Evolutionary conservation across 495 filamentous ascomycete genomes (phyloP).

Genomic region (Hyaloscypha bicolor): DNA sequence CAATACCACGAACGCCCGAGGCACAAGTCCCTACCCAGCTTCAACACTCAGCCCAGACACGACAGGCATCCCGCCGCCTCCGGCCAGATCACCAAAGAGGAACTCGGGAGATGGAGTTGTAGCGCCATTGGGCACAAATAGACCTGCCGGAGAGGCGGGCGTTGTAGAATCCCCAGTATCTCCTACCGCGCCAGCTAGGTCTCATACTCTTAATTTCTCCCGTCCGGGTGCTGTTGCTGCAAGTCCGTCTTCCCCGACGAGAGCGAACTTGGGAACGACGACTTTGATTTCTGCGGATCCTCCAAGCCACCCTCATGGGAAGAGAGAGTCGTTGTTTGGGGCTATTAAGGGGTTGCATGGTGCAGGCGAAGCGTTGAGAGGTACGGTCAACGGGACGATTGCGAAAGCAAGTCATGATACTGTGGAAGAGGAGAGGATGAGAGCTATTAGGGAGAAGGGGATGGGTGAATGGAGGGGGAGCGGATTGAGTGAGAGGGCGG

Average conservation of each 20-base stretch:
- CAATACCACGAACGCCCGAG: background rate
- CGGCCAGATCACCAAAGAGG: slow-evolving; percentile 13
- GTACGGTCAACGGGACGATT: slow-evolving; percentile 19
- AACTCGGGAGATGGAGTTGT: slow-evolving; percentile 19
- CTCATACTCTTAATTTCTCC: slow-evolving; percentile 16
- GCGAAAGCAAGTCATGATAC: slow-evolving; percentile 20
- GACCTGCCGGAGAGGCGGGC: background rate
- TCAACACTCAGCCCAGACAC: background rate
- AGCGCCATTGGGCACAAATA: slow-evolving; percentile 14
- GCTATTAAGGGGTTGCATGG: slow-evolving; percentile 21
- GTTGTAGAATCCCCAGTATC: background rate
- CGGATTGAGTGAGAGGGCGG: slow-evolving; percentile 16
- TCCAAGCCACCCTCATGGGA: background rate
- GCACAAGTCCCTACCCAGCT: slow-evolving; percentile 10
- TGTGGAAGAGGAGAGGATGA: slow-evolving; percentile 26
- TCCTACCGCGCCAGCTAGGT: background rate
- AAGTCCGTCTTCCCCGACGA: background rate
- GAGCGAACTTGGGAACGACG: background rate
- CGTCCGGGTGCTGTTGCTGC: background rate
- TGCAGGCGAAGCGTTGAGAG: slow-evolving; percentile 25
- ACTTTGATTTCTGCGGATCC: background rate
- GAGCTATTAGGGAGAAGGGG: slow-evolving; percentile 16
- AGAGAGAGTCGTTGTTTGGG: slow-evolving; percentile 3
- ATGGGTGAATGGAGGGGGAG: slow-evolving; percentile 22
- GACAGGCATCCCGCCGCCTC: background rate